Evolutionary conservation across 2,329 filamentous ascomycete genomes (phyloP).

Genomic region (Diaporthe citrichinensis): DNA sequence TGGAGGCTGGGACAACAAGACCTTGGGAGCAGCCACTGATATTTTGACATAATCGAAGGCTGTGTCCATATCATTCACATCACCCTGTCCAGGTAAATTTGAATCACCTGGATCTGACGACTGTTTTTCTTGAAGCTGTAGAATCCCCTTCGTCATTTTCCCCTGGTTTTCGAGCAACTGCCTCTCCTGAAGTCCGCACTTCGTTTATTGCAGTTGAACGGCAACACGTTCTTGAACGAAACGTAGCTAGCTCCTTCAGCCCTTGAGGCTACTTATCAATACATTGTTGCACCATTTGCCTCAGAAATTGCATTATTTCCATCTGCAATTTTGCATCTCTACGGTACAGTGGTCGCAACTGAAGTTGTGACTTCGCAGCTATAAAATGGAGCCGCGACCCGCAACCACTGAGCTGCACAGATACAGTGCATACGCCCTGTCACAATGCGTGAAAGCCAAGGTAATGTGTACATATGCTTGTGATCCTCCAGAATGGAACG

Average conservation of each 20-base stretch:
- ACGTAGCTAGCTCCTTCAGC: too few relatives aligned
- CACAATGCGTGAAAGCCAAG: background rate
- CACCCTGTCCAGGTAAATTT: background rate
- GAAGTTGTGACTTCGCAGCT: background rate
- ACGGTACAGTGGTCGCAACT: too few relatives aligned
- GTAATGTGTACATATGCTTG: too few relatives aligned
- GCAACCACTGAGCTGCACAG: background rate
- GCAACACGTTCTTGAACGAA: background rate
- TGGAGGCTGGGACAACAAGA: background rate
- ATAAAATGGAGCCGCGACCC: background rate
- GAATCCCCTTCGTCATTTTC: rapidly evolving
- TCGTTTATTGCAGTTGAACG: background rate
- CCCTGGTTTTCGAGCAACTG: background rate
- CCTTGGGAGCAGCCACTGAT: background rate
- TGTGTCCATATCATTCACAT: background rate
- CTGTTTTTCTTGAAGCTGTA: background rate
- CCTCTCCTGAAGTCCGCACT: background rate
- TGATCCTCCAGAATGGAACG: too few relatives aligned
- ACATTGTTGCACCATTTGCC: background rate
- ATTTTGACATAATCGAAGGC: background rate
- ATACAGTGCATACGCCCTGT: background rate
- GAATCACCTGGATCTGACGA: background rate
- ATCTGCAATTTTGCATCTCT: background rate
- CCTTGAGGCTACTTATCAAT: background rate
- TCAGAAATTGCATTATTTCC: background rate